Evolutionary conservation across 2,329 filamentous ascomycete species (phyloP), one percentile per base, ranked within the genome.

Genomic region (Fusarium haematococcum): DNA sequence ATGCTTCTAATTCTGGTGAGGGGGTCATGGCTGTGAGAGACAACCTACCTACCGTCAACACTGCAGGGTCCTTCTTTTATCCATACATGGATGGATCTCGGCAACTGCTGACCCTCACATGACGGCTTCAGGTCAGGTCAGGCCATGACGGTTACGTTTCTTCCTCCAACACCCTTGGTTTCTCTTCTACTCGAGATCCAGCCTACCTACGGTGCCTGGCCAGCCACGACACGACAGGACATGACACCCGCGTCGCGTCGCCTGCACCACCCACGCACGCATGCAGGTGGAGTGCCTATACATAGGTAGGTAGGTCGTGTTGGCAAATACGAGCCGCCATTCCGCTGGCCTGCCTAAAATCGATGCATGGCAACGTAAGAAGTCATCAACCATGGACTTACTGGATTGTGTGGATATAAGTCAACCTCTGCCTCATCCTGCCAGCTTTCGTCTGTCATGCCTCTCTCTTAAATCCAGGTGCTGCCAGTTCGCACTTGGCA

Each of bases 251-350:
- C 41, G 9, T 43, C 59, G 41, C 41, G 9, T 39, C n/a, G 59
- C 59, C 27, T 62, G 59, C 39, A 41, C 20, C 20, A 20, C 20
- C 20, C 20, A 20, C 20, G 20, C 25, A 50, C 39, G 41, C 43
- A 52, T 62, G 43, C 32, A 41, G 35, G 30, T 43, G 35, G 23
- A 6, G 57, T 9, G 20, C 20, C 20, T 20, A 20, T n/a, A 54
- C 50, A 14, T 9, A 41, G 16, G 39, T 48, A 43, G 37, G 48
- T 20, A 20, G 20, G 20, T 20, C 20, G 20, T 52, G 58, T 16
- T 33, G 41, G 41, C 59, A 62, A 62, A 62, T 62, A 62, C 59
- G 59, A 50, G n/a, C 43, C 18, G 23, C 13, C 23, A 37, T 33
- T 23, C 30, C 25, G 52, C 30, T 27, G 43, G 59, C 59, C 43